These are phyloP conservation scores for Dimargaris xerosporica DNA, from an alignment of 192 early-diverging fungal species.

Conservation along the genomic window DNA sequence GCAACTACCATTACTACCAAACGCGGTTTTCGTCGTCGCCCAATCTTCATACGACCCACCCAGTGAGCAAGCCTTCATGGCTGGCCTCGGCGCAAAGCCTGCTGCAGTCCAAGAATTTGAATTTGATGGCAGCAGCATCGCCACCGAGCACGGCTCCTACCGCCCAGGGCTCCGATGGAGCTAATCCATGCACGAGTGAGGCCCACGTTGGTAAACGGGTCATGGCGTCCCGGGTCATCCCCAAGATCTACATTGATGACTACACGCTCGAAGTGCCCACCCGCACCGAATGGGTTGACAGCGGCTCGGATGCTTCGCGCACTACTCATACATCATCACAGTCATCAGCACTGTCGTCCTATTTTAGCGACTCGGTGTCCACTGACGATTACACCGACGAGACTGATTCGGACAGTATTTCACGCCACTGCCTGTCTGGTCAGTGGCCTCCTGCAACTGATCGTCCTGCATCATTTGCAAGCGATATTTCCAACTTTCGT, in stretches of 20 bases:
- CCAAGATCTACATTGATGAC: constrained; percentile 9
- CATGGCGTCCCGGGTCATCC: not conserved
- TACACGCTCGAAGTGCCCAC: not conserved
- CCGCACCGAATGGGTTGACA: not conserved
- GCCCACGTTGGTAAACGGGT: too few relatives aligned
- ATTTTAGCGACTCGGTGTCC: too few relatives aligned
- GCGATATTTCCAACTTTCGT: too few relatives aligned
- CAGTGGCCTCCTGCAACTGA: too few relatives aligned
- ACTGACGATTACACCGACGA: too few relatives aligned
- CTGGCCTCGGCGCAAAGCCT: not conserved
- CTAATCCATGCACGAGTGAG: not conserved
- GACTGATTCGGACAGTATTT: too few relatives aligned
- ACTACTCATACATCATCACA: too few relatives aligned
- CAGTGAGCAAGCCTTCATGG: not conserved
- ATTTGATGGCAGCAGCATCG: not conserved
- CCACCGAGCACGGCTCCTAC: not conserved
- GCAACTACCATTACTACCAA: not conserved
- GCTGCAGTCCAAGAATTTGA: not conserved
- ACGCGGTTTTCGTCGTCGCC: constrained; percentile 6
- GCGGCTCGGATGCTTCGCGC: not conserved
- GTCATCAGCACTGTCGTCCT: too few relatives aligned
- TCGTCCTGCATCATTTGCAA: too few relatives aligned
- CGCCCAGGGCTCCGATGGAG: not conserved
- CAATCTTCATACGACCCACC: not conserved
- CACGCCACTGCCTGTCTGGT: too few relatives aligned